Evolutionary conservation across 805 yeast species (phyloP), one percentile per base, ranked within the genome.

Genomic region (Candida germanica): DNA sequence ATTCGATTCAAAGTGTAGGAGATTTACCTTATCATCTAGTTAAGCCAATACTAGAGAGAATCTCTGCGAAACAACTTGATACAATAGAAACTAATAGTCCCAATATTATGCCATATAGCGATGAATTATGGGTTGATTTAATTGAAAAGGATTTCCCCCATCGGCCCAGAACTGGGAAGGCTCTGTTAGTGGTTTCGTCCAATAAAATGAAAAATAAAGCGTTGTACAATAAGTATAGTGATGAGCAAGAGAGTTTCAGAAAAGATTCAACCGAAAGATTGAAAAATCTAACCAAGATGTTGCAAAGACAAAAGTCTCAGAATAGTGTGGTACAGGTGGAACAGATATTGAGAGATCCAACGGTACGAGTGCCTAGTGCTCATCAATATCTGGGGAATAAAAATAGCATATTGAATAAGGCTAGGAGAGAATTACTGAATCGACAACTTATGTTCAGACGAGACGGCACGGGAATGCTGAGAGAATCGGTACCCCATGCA

Each of bases 71-170:
- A 40, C 69, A 74, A 31, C 54, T 76, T 12, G 52, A 52, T 23
- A 38, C 45, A 6, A 57, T 74, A 0, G 80, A 76, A 48, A 39
- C 38, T 1, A 53, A 47, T 30, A 69, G 75, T 28, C 72, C 74
- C 4, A 72, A 61, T 16, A 46, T 76, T 1, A 51, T 50, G 5
- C 64, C 69, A 1, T 51, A 61, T 27, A 56, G 72, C 3, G 79
- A 74, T 42, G 58, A 54, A 5, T 43, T 75, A 22, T 76, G 81
- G 81, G 50, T 48, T 26, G 36, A 40, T n/a, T 50, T 76, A 15
- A 54, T 75, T 1, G 55, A 56, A 26, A 61, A 69, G 37, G 80
- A 75, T 47, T 76, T 76, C 42, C 64, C 72, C 3, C 66, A 65
- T 31, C 49, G 78, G 23, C 76, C 78, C 3, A 19, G 22, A 12